A percentile compares a stretch with the other conserved stretches of the same genome.
Evolutionary conservation across 257 asterid genomes (phyloP).

Genomic region (Orobanche coerulescens): DNA sequence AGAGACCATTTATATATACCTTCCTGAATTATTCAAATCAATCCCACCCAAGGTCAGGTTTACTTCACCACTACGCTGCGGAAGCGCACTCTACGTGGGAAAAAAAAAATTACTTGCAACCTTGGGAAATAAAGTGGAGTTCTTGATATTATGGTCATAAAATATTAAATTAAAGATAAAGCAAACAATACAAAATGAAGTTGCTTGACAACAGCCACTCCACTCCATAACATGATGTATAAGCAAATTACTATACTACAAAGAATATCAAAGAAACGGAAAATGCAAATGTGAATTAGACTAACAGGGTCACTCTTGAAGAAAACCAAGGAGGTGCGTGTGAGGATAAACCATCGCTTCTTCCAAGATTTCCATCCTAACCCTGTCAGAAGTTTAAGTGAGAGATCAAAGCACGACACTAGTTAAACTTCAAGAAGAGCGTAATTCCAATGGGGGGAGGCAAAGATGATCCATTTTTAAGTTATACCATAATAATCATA

Average conservation of each 20-base stretch:
- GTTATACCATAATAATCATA: slow-evolving; percentile 5
- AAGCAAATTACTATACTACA: neutral
- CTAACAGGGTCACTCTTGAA: slow-evolving; percentile 95
- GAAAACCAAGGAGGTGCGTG: slow-evolving; percentile 93
- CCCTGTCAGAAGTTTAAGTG: slow-evolving; percentile 50
- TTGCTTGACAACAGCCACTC: neutral
- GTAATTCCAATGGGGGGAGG: neutral
- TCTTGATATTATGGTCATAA: slow-evolving; percentile 7
- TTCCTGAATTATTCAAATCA: slow-evolving; percentile 92
- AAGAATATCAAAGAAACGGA: slow-evolving; percentile 3
- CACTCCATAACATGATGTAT: slow-evolving; percentile 2
- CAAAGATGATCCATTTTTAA: neutral
- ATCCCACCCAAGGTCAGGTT: slow-evolving; percentile 92
- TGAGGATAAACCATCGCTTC: slow-evolving; percentile 92
- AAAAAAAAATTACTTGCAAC: no score
- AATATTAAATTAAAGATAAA: slow-evolving; percentile 14
- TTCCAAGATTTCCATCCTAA: slow-evolving; percentile 97
- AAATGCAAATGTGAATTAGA: slow-evolving; percentile 20
- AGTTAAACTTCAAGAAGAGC: neutral
- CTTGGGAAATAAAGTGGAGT: slow-evolving; percentile 12
- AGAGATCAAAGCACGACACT: slow-evolving; percentile 13
- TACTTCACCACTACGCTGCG: slow-evolving; percentile 89
- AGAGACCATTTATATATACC: slow-evolving; percentile 35
- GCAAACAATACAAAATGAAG: slow-evolving; percentile 15
- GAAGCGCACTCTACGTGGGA: slow-evolving; percentile 71